A percentile compares a stretch with the other conserved stretches of the same genome.
These are phyloP conservation scores for Odontarrhena argentea DNA, from an alignment of 345 rosid species.

Conservation along the genomic window DNA sequence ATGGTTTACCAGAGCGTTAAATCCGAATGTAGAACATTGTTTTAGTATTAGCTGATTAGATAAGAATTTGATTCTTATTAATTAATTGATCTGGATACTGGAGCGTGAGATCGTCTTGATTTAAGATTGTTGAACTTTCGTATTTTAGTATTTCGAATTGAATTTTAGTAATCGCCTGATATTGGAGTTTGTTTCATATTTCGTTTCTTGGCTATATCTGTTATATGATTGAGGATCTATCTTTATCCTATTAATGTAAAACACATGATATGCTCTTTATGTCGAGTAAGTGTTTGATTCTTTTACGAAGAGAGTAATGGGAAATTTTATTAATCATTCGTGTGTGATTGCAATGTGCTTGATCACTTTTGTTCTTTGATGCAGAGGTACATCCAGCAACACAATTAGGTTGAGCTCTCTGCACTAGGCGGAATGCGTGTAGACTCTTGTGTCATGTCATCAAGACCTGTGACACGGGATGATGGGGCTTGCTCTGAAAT, in stretches of 20 bases:
- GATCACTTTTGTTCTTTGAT: conserved; percentile 7
- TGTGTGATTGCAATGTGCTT: conserved; percentile 1
- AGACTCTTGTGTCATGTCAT: background rate
- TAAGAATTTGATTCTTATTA: background rate
- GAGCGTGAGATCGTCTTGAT: background rate
- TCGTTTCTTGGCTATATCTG: background rate
- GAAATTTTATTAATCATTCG: background rate
- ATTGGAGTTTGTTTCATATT: conserved; percentile 1
- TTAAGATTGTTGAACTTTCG: background rate
- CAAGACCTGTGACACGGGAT: too few relatives aligned
- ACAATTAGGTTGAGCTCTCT: conserved; percentile 88
- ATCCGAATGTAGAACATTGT: background rate
- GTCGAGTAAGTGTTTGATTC: conserved; percentile 17
- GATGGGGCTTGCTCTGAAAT: too few relatives aligned
- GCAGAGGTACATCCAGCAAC: conserved; percentile 91
- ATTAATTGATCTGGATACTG: background rate
- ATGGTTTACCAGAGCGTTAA: background rate
- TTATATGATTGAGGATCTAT: background rate
- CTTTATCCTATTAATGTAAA: background rate
- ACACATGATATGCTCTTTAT: background rate
- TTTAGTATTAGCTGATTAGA: background rate
- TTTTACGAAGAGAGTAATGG: conserved; percentile 2
- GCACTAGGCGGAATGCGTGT: conserved; percentile 89
- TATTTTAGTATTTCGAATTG: too few relatives aligned
- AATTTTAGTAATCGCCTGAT: background rate